phyloP scores from a whole-genome alignment of 1,139 yeast species.

The Ogataea hybrid region DNA sequence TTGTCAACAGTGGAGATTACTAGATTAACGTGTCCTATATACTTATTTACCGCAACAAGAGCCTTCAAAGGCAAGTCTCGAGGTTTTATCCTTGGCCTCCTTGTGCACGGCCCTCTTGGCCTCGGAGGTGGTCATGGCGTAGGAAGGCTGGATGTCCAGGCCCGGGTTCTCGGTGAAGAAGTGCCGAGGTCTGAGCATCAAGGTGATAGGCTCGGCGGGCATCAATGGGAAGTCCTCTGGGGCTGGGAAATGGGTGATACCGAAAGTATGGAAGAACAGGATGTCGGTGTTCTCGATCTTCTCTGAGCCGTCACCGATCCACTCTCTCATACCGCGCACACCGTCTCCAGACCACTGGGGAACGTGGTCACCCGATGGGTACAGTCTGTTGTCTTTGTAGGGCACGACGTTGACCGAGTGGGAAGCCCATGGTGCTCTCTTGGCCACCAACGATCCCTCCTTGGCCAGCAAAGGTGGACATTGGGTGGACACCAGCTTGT shows the following conservation, averaged over 20 bases:
- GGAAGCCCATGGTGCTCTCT: conserved; percentile 82
- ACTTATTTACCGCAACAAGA: conserved; percentile 29
- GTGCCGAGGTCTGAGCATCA: conserved; percentile 75
- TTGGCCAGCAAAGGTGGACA: conserved; percentile 72
- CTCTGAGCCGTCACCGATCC: conserved; percentile 69
- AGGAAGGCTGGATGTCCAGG: conserved; percentile 70
- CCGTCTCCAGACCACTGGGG: conserved; percentile 82
- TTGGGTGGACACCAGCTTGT: conserved; percentile 76
- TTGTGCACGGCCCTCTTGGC: conserved; percentile 39
- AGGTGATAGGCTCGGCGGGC: conserved; percentile 81
- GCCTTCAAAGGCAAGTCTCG: conserved; percentile 41
- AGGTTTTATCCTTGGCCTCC: conserved; percentile 47
- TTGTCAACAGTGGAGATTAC: conserved; percentile 23
- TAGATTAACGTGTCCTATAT: conserved; percentile 1
- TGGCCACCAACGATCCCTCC: conserved; percentile 70
- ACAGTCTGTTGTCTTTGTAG: conserved; percentile 62
- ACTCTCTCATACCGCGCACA: conserved; percentile 63
- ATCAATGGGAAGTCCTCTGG: conserved; percentile 89
- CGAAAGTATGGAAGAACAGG: conserved; percentile 75
- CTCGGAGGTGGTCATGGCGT: conserved; percentile 60
- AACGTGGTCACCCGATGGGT: conserved; percentile 79
- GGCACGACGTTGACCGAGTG: conserved; percentile 68
- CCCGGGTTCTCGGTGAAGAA: conserved; percentile 76
- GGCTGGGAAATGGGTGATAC: conserved; percentile 82
- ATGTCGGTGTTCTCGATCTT: conserved; percentile 66